These are phyloP conservation scores for Juncus inflexus DNA, from an alignment of 176 grass and related monocot genomes.

Conservation along the genomic window DNA sequence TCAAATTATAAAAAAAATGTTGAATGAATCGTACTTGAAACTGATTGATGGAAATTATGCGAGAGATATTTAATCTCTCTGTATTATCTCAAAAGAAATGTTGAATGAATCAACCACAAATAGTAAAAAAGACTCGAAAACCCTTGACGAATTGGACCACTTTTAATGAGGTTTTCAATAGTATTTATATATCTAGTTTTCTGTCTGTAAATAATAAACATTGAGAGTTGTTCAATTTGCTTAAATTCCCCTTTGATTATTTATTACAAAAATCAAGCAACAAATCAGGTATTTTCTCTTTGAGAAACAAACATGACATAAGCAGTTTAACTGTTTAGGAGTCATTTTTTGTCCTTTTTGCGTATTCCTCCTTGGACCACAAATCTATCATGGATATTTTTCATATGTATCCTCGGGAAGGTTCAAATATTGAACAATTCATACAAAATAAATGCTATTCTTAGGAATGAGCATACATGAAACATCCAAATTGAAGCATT, in stretches of 20 bases:
- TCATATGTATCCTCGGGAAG: not conserved
- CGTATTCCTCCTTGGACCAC: conserved; percentile 16
- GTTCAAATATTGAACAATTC: not conserved
- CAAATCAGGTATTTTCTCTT: conserved; percentile 17
- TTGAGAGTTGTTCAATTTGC: conserved; percentile 13
- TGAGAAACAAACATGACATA: not conserved
- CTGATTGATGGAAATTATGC: too few species aligned
- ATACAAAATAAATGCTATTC: not conserved
- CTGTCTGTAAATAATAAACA: conserved; percentile 4
- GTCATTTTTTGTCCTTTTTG: not conserved
- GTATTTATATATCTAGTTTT: conserved; percentile 11
- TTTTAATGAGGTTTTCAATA: conserved; percentile 5
- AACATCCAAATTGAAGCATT: not conserved
- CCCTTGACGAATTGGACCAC: conserved; percentile 24
- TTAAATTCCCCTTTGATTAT: conserved; percentile 8
- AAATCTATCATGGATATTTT: conserved; percentile 7
- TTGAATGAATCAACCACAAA: not conserved
- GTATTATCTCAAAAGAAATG: too few species aligned
- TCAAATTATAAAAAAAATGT: not conserved
- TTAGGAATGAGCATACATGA: not conserved
- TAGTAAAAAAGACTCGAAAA: conserved; percentile 21
- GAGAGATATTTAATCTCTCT: too few species aligned
- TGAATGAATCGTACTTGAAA: too few species aligned
- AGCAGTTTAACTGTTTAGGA: not conserved
- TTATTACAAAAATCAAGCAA: conserved; percentile 12